Evolutionary conservation across 768 basidiomycete species (phyloP).

Genomic region (Mycena venus): DNA sequence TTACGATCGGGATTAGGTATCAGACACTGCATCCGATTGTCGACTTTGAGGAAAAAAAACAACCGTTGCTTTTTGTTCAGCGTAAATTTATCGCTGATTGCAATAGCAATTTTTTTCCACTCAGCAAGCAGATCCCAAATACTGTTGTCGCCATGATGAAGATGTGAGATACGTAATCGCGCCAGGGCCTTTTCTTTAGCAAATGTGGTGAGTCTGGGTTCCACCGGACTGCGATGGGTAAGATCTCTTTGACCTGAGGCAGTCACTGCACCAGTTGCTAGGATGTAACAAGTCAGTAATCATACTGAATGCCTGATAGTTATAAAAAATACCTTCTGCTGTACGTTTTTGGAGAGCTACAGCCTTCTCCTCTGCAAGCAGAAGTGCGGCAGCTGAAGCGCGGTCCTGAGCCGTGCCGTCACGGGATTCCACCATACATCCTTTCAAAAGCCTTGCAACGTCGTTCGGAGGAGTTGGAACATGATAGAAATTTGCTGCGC

Average conservation of each 20-base stretch:
- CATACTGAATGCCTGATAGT: no score
- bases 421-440: background rate
- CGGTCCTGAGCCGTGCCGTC: background rate
- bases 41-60: conserved; percentile 25
- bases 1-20: background rate
- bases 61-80: conserved; percentile 34
- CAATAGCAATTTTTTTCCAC: conserved; percentile 20
- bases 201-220: background rate
- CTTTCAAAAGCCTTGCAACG: background rate
- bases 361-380: background rate
- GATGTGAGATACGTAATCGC: background rate
- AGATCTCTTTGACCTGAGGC: no score
- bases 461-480: background rate
- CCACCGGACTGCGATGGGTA: background rate
- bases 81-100: conserved; percentile 13
- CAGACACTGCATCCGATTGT: background rate
- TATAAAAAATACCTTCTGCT: background rate
- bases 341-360: background rate
- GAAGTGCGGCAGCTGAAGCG: background rate
- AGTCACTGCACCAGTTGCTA: no score
- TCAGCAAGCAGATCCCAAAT: background rate
- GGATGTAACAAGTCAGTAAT: no score
- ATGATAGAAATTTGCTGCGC: background rate
- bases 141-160: background rate
- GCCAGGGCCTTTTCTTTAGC: background rate